Evolutionary conservation across 2,329 filamentous ascomycete genomes (phyloP).

Genomic region (Penicillium glabrum): DNA sequence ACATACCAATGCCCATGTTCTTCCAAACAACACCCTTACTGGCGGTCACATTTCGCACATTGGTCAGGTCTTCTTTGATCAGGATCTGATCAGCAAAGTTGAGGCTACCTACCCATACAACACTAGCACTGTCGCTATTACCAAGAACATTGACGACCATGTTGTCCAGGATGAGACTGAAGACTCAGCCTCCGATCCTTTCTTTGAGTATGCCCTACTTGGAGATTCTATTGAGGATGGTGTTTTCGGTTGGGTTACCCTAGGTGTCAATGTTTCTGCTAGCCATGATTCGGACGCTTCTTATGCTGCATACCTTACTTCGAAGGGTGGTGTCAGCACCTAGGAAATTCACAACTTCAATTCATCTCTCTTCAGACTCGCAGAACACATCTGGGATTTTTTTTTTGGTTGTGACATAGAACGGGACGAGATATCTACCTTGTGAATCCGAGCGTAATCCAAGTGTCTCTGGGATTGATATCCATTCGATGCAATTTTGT

Average conservation of each 20-base stretch:
- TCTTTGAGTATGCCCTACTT: conserved; percentile 57
- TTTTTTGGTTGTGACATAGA: no score
- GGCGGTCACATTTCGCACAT: neutral
- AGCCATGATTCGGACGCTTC: conserved; percentile 6
- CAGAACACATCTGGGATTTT: no score
- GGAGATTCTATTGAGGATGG: conserved; percentile 52
- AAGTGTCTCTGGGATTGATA: no score
- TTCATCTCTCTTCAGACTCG: no score
- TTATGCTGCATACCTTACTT: conserved; percentile 7
- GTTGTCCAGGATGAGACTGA: neutral
- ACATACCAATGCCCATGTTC: neutral
- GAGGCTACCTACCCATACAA: conserved; percentile 51
- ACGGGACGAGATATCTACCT: no score
- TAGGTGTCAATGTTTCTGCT: conserved; percentile 12
- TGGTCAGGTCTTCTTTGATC: conserved; percentile 55
- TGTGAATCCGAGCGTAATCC: no score
- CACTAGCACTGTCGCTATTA: neutral
- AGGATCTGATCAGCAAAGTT: conserved; percentile 52
- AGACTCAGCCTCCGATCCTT: conserved; percentile 9
- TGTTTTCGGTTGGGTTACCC: conserved; percentile 11
- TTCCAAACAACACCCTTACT: neutral
- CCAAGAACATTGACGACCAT: neutral
- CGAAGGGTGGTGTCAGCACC: conserved; percentile 1
- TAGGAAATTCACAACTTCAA: no score
- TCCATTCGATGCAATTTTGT: no score